phyloP scores from a whole-genome alignment of 495 filamentous ascomycete genomes.

The Trichocladium uniseriatum region DNA sequence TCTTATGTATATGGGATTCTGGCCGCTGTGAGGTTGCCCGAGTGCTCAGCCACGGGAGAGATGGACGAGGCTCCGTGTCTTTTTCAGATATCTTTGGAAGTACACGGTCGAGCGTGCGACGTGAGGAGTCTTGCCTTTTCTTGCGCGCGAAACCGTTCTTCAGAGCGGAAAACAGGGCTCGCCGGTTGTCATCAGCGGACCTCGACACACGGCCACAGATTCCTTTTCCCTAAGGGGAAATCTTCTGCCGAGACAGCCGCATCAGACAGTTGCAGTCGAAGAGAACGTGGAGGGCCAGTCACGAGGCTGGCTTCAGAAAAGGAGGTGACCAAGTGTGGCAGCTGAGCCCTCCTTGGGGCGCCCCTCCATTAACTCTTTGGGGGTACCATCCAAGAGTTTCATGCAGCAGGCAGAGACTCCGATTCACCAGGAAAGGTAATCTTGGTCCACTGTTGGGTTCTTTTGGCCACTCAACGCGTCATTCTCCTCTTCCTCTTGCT shows the following conservation, averaged over 20 bases:
- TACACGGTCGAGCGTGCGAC: constrained; percentile 11
- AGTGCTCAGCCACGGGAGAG: constrained; percentile 3
- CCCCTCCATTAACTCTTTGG: constrained; percentile 4
- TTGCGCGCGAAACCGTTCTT: neutral
- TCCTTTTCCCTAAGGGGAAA: constrained; percentile 2
- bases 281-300: constrained; percentile 8
- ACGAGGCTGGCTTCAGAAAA: constrained; percentile 12
- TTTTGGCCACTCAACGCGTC: no score
- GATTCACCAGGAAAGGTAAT: no score
- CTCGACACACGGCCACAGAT: constrained; percentile 3
- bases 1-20: neutral
- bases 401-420: neutral
- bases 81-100: neutral
- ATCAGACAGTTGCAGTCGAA: neutral
- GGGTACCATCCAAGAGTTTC: constrained; percentile 3
- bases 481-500: no score
- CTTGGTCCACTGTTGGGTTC: no score
- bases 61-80: neutral
- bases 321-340: constrained; percentile 19
- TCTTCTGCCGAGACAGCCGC: constrained; percentile 5
- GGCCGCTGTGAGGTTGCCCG: neutral
- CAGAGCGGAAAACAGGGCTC: neutral
- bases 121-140: constrained; percentile 6
- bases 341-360: constrained; percentile 18
- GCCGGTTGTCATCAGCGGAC: constrained; percentile 18